phyloP scores from a whole-genome alignment of 352 stramenopile genomes.

The Chloridella minuta region DNA sequence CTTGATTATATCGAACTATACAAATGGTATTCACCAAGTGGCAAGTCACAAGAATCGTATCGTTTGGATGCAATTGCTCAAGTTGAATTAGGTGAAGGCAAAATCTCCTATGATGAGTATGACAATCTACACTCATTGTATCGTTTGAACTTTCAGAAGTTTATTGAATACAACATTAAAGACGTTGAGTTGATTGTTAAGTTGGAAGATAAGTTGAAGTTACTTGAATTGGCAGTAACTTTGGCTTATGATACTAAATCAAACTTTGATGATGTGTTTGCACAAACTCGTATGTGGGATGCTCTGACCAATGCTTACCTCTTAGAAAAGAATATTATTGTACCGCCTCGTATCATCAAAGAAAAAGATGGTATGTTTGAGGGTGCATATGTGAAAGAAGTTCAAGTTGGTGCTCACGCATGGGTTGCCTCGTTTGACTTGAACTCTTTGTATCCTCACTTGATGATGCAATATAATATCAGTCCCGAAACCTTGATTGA shows the following conservation, averaged over 20 bases:
- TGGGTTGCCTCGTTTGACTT: neutral
- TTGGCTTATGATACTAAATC: neutral
- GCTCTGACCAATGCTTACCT: neutral
- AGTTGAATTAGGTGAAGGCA: neutral
- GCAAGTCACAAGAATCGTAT: neutral
- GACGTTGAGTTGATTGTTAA: neutral
- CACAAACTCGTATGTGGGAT: neutral
- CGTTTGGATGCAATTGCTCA: neutral
- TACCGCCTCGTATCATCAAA: neutral
- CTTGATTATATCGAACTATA: neutral
- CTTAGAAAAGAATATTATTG: neutral
- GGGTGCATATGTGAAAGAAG: neutral
- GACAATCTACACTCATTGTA: neutral
- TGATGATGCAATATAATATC: conserved; percentile 6
- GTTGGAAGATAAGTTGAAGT: neutral
- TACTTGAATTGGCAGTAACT: neutral
- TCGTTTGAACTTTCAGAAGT: neutral
- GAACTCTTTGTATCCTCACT: neutral
- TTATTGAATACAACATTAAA: neutral
- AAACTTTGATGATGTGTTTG: neutral
- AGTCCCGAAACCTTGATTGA: neutral
- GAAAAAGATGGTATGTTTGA: neutral
- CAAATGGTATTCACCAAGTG: neutral
- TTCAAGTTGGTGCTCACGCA: neutral
- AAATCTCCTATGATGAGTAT: neutral